Evolutionary conservation across 169 alveolate genomes (phyloP).

Genomic region (Babesia divergens): DNA sequence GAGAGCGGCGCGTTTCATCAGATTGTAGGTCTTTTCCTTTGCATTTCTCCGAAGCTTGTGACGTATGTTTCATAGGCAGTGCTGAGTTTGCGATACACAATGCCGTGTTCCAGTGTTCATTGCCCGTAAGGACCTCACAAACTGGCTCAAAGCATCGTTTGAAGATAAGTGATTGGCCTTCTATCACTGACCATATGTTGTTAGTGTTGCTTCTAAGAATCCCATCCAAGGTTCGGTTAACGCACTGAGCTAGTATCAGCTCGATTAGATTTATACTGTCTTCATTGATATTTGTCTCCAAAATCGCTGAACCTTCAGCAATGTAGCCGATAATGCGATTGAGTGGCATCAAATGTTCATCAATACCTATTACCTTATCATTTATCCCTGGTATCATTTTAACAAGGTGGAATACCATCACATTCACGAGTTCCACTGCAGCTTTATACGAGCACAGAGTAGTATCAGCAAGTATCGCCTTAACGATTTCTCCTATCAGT

Average conservation of each 20-base stretch:
- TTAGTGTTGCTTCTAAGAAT: conserved; percentile 7
- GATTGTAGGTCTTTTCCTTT: too few species aligned
- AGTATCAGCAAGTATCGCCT: neutral
- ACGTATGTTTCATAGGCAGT: neutral
- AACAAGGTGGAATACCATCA: neutral
- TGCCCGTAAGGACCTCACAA: neutral
- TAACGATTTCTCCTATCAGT: neutral
- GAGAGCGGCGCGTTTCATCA: neutral
- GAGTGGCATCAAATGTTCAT: neutral
- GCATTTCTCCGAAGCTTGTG: neutral
- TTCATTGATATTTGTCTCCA: neutral
- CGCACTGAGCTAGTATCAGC: neutral
- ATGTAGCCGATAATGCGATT: neutral
- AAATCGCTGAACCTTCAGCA: neutral
- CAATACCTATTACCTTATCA: neutral
- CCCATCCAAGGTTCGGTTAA: neutral
- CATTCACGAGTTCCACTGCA: neutral
- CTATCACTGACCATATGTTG: conserved; percentile 1
- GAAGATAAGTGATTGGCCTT: neutral
- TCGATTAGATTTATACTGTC: conserved; percentile 5
- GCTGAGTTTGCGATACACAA: neutral
- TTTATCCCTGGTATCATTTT: neutral
- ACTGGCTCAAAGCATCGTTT: neutral
- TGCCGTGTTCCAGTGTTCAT: neutral
- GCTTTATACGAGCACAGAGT: neutral